These are phyloP conservation scores for Ramularia collo-cygni DNA, from an alignment of 2,329 filamentous ascomycete genomes.

Conservation along the genomic window DNA sequence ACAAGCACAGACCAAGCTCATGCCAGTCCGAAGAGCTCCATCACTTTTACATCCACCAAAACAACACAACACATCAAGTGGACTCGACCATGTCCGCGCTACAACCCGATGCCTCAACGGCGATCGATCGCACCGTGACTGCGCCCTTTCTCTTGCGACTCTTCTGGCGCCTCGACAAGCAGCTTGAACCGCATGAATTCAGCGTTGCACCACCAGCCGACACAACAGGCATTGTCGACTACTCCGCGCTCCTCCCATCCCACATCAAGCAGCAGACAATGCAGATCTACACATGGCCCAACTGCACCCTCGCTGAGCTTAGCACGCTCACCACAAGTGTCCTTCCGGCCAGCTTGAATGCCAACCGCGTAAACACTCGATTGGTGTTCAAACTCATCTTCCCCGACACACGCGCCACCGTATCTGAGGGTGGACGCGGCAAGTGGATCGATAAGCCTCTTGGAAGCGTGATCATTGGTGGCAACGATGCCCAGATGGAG, in stretches of 20 bases:
- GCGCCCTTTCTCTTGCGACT: constrained; percentile 80
- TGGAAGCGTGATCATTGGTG: constrained; percentile 70
- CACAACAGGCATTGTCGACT: constrained; percentile 24
- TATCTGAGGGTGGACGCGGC: constrained; percentile 40
- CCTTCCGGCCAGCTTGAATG: constrained; percentile 56
- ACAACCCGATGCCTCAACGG: constrained; percentile 30
- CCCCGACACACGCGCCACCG: constrained; percentile 57
- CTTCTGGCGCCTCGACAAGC: constrained; percentile 69
- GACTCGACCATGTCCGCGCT: constrained; percentile 24
- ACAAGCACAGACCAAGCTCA: no score
- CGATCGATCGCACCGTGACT: constrained; percentile 61
- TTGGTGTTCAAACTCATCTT: constrained; percentile 84
- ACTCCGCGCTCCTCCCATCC: constrained; percentile 53
- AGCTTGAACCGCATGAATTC: constrained; percentile 72
- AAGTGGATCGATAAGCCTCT: constrained; percentile 74
- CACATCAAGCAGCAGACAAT: constrained; percentile 38
- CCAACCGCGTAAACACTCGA: no score
- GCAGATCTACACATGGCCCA: constrained; percentile 79
- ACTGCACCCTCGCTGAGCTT: constrained; percentile 74
- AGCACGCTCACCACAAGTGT: constrained; percentile 66
- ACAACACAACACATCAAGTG: background rate
- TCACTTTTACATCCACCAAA: constrained; percentile 1
- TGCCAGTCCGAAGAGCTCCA: background rate
- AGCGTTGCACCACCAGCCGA: constrained; percentile 39
- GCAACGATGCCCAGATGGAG: constrained; percentile 25